These are phyloP conservation scores for Drosera spatulata DNA, from an alignment of 179 eudicot genomes.

Conservation along the genomic window DNA sequence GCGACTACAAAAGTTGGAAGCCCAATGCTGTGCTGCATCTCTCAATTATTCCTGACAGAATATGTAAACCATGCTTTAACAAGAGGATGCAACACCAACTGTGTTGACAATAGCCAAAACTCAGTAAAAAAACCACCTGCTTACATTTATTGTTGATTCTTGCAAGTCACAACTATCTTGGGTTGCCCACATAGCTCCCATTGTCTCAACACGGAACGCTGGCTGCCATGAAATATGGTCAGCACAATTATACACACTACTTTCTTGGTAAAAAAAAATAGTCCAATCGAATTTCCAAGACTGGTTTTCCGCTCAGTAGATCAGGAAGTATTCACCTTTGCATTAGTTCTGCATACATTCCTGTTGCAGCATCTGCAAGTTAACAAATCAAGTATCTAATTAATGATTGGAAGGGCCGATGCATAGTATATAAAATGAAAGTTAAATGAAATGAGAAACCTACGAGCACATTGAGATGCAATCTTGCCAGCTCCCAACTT, in stretches of 20 bases:
- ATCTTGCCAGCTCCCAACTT: slow-evolving; percentile 87
- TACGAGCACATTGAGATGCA: slow-evolving; percentile 99
- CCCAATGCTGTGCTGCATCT: slow-evolving; percentile 73
- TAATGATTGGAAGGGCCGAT: background rate
- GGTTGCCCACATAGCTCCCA: slow-evolving; percentile 96
- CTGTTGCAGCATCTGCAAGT: slow-evolving; percentile 89
- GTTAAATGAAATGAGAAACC: slow-evolving; percentile 10
- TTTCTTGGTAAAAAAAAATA: too few species aligned
- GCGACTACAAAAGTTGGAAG: slow-evolving; percentile 95
- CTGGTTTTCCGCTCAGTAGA: background rate
- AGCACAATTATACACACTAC: background rate
- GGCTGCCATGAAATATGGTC: slow-evolving; percentile 31
- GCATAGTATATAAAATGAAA: background rate
- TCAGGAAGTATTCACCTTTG: slow-evolving; percentile 42
- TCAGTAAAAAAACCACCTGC: slow-evolving; percentile 17
- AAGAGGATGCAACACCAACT: background rate
- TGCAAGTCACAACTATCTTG: slow-evolving; percentile 92
- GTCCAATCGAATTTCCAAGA: too few species aligned
- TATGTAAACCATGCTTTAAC: slow-evolving; percentile 5
- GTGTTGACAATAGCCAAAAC: background rate
- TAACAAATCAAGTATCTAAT: slow-evolving; percentile 5
- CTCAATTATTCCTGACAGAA: slow-evolving; percentile 69
- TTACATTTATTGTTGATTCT: slow-evolving; percentile 95
- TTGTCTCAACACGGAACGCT: slow-evolving; percentile 63
- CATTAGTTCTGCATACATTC: slow-evolving; percentile 72